Conservation (phyloP, 179 eudicot genomes). For the Vitellaria paradoxa region DNA sequence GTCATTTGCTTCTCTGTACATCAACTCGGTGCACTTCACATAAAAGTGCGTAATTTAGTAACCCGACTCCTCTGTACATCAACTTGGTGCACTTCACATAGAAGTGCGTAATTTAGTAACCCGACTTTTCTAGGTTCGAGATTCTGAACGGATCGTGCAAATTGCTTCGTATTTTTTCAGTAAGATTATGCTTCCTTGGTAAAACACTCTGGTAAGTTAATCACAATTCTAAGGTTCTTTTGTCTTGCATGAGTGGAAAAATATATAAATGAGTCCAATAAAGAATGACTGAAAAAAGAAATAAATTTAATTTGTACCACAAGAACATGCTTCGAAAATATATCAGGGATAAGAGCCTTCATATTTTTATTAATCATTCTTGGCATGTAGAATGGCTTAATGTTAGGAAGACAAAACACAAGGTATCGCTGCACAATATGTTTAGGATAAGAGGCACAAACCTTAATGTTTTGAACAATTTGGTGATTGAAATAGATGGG, state of each 20-base stretch:
- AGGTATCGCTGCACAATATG: not conserved
- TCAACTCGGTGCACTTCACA: not conserved
- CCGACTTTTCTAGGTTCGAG: not conserved
- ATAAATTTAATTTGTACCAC: not conserved
- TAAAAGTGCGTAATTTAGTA: not conserved
- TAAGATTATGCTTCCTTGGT: not conserved
- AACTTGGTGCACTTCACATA: not conserved
- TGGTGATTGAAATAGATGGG: constrained; percentile 64
- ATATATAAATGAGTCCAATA: not conserved
- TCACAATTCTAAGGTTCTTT: not conserved
- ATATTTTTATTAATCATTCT: not conserved
- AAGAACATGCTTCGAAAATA: not conserved
- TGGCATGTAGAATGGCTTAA: too few relatives aligned
- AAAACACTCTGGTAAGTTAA: not conserved
- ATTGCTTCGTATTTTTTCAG: not conserved
- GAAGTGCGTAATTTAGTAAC: not conserved
- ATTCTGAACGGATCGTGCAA: not conserved
- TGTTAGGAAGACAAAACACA: not conserved
- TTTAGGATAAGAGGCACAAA: constrained; percentile 11
- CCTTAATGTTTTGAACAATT: constrained; percentile 62
- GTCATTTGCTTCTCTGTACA: not conserved
- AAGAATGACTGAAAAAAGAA: not conserved
- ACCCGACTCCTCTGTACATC: not conserved
- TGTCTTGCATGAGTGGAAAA: not conserved
- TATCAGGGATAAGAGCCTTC: not conserved